Percentiles rank a stretch among this genome's conserved stretches.
Conservation (phyloP, 1,284 basidiomycete genomes). For the Trametes sp. region DNA sequence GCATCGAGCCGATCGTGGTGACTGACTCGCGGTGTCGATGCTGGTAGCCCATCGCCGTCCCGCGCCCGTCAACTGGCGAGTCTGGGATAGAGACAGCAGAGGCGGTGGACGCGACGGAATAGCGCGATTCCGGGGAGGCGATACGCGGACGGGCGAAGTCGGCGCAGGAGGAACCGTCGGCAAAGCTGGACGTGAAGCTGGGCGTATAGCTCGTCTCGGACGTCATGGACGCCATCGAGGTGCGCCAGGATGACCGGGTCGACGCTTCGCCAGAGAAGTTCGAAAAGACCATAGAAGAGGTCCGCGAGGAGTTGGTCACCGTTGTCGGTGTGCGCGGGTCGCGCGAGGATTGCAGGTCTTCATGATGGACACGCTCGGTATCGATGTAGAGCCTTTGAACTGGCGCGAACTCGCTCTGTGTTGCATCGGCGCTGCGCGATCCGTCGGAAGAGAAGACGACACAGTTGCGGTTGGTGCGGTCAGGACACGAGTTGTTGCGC, state of each 20-base stretch:
- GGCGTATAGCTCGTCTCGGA: conserved; percentile 33
- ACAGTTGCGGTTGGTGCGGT: conserved; percentile 36
- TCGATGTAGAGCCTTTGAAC: conserved; percentile 18
- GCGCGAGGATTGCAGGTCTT: neutral
- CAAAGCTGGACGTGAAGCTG: conserved; percentile 27
- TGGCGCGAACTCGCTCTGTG: conserved; percentile 2
- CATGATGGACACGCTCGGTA: neutral
- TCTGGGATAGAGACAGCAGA: conserved; percentile 18
- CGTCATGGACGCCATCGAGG: conserved; percentile 30
- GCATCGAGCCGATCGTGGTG: conserved; percentile 64
- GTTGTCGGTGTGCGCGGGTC: conserved; percentile 22
- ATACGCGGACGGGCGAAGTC: conserved; percentile 25
- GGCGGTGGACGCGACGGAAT: conserved; percentile 23
- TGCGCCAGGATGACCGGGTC: conserved; percentile 38
- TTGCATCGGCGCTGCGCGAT: conserved; percentile 17
- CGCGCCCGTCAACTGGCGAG: conserved; percentile 3
- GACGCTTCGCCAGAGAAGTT: conserved; percentile 35
- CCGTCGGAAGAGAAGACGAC: conserved; percentile 30
- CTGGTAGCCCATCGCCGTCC: conserved; percentile 28
- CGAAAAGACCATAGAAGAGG: conserved; percentile 30
- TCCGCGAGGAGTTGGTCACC: conserved; percentile 29
- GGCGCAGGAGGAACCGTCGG: conserved; percentile 30
- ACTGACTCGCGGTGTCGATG: conserved; percentile 53
- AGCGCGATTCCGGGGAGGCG: conserved; percentile 19
- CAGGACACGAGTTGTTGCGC: conserved; percentile 34